Conservation (phyloP, 805 yeast species). For the Nakazawaea populi region DNA sequence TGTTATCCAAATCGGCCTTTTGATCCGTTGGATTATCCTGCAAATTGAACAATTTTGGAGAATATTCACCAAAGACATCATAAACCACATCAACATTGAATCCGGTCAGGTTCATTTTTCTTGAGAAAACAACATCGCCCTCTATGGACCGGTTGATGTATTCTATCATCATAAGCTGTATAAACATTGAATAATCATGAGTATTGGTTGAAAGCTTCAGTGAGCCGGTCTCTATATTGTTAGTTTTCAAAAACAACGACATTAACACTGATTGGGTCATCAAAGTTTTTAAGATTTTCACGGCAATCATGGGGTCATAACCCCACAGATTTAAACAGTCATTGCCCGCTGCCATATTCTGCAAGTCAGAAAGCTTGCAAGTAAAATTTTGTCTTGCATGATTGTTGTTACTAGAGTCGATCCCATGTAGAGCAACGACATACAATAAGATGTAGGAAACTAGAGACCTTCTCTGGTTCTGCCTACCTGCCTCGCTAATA, state of each 20-base stretch:
- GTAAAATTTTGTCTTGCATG: too few species aligned
- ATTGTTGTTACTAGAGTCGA: background rate
- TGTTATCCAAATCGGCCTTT: conserved; percentile 12
- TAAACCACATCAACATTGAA: background rate
- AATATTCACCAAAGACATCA: background rate
- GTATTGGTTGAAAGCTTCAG: background rate
- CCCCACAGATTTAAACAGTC: background rate
- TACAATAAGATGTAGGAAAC: background rate
- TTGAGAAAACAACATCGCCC: background rate
- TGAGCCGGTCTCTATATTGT: background rate
- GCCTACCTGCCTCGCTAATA: background rate
- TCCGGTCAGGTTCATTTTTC: background rate
- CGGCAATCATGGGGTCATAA: background rate
- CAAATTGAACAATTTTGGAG: conserved; percentile 22
- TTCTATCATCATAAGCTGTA: background rate
- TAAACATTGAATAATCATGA: conserved; percentile 1
- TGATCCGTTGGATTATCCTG: conserved; percentile 29
- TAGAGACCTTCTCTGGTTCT: background rate
- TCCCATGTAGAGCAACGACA: background rate
- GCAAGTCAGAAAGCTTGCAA: conserved; percentile 4
- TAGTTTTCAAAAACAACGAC: background rate
- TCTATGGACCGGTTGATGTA: too few species aligned
- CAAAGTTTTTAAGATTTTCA: background rate
- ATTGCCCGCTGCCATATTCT: background rate
- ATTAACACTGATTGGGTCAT: background rate